Evolutionary conservation across 106 monocot species (phyloP).

Genomic region (Triglochin maritima): DNA sequence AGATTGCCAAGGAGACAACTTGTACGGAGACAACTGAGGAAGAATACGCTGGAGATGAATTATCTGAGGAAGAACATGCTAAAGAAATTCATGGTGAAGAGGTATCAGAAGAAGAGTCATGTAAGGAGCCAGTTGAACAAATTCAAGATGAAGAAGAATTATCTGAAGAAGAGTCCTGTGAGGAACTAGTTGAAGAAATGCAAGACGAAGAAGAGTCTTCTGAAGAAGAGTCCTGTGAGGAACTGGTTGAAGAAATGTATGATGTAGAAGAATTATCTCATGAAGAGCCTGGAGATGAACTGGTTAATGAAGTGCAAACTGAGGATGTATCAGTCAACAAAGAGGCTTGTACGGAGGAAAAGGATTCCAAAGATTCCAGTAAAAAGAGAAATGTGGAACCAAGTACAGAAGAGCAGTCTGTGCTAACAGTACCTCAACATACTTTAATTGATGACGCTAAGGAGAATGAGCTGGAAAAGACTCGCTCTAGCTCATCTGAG

Average conservation of each 20-base stretch:
- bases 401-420: not conserved
- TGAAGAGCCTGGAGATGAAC: not conserved
- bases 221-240: not conserved
- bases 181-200: not conserved
- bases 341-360: not conserved
- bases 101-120: not conserved
- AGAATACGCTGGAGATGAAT: not conserved
- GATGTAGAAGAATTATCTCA: not conserved
- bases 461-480: not conserved
- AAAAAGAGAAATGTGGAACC: not conserved
- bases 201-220: not conserved
- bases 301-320: constrained; percentile 1
- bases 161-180: not conserved
- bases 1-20: too few species aligned
- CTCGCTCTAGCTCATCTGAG: not conserved
- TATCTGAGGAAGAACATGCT: not conserved
- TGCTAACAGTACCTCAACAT: not conserved
- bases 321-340: constrained; percentile 2
- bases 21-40: not conserved
- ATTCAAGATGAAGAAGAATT: not conserved
- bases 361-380: not conserved
- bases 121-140: not conserved
- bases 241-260: not conserved
- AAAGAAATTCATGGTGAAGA: not conserved
- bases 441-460: not conserved